Conservation (phyloP, 169 alveolate species). For the Eimeria praecox region DNA sequence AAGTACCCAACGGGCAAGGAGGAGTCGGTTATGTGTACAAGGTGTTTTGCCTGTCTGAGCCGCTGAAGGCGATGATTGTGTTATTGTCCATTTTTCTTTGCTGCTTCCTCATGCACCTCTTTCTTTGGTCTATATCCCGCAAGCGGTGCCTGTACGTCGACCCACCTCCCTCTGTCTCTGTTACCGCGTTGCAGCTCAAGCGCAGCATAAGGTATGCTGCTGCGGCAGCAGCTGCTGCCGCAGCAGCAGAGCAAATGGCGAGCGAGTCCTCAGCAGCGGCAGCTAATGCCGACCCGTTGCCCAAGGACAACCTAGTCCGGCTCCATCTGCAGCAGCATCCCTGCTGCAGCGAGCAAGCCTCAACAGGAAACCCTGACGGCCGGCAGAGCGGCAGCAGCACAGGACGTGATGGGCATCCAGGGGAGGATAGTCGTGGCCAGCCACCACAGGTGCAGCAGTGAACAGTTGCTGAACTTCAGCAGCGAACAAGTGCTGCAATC, state of each 20-base stretch:
- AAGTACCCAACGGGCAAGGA: constrained; percentile 77
- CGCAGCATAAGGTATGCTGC: constrained; percentile 73
- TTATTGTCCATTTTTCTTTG: constrained; percentile 10
- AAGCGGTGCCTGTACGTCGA: constrained; percentile 61
- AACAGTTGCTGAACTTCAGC: background rate
- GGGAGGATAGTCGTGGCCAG: background rate
- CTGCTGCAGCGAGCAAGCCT: constrained; percentile 68
- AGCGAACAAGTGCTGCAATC: background rate
- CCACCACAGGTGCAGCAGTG: background rate
- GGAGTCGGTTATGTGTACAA: constrained; percentile 69
- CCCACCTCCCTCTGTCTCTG: constrained; percentile 78
- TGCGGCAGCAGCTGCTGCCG: constrained; percentile 63
- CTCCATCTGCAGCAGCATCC: constrained; percentile 28
- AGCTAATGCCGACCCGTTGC: background rate
- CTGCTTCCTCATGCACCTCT: constrained; percentile 14
- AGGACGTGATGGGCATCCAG: background rate
- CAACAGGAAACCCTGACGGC: constrained; percentile 31
- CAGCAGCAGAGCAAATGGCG: constrained; percentile 55
- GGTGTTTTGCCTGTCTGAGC: constrained; percentile 53
- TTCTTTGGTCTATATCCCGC: constrained; percentile 23
- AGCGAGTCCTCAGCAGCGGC: constrained; percentile 21
- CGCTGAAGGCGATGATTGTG: constrained; percentile 28
- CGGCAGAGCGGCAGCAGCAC: constrained; percentile 70
- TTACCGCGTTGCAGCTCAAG: constrained; percentile 55
- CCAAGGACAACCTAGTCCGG: background rate